Percentiles rank a stretch among this genome's conserved stretches.
Conservation (phyloP, 257 asterid genomes). For the Solanum chaucha region DNA sequence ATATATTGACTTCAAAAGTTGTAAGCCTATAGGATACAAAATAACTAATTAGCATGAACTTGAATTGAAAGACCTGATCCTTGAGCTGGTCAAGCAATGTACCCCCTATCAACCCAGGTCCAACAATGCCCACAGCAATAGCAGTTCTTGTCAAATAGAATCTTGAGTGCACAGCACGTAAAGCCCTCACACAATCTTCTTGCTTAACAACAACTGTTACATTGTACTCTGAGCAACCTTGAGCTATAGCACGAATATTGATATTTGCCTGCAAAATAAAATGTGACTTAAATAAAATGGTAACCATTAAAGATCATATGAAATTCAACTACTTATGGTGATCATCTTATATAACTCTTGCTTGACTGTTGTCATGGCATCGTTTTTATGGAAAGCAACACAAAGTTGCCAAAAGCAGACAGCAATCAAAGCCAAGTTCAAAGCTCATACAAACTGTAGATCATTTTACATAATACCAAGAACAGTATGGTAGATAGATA, state of each 20-base stretch:
- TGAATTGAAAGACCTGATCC: slow-evolving; percentile 58
- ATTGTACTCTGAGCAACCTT: slow-evolving; percentile 96
- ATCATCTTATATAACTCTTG: background rate
- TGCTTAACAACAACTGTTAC: slow-evolving; percentile 83
- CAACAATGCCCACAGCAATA: slow-evolving; percentile 86
- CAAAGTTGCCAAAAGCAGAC: background rate
- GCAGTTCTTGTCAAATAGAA: slow-evolving; percentile 87
- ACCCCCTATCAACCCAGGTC: slow-evolving; percentile 96
- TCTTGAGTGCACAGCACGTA: slow-evolving; percentile 94
- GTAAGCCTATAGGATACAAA: background rate
- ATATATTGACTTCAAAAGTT: background rate
- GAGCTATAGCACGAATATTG: slow-evolving; percentile 95
- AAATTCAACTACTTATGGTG: background rate
- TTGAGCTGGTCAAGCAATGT: slow-evolving; percentile 92
- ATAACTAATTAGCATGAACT: background rate
- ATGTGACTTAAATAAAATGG: background rate
- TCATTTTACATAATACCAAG: background rate
- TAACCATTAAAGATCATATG: background rate
- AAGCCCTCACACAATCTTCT: slow-evolving; percentile 88
- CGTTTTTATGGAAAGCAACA: background rate
- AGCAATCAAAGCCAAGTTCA: background rate
- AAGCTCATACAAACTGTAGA: background rate
- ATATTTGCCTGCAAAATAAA: slow-evolving; percentile 69
- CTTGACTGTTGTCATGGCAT: background rate
- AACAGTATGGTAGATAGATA: background rate